A percentile compares a stretch with the other conserved stretches of the same genome.
These are phyloP conservation scores for Medicago ruthenica DNA, from an alignment of 306 rosid genomes.

Conservation along the genomic window DNA sequence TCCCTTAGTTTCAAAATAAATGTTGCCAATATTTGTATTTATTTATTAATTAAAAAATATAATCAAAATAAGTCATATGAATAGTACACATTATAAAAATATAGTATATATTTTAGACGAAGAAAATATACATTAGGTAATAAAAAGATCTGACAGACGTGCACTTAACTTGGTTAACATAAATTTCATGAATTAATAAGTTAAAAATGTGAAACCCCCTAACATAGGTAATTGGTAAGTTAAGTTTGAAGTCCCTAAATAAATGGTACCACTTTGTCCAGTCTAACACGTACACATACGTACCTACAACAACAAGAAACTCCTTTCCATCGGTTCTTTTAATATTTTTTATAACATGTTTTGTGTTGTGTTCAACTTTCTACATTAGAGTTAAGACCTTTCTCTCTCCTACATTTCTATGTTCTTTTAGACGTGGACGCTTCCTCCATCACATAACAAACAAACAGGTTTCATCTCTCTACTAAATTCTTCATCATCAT, in stretches of 20 bases:
- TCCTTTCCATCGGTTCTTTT: constrained; percentile 3
- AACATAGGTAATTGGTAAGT: neutral
- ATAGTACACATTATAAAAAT: no score
- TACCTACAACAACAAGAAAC: neutral
- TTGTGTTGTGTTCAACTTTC: neutral
- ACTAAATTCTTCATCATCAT: constrained; percentile 20
- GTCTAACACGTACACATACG: constrained; percentile 9
- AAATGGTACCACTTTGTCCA: constrained; percentile 31
- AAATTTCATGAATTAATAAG: no score
- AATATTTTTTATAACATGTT: neutral
- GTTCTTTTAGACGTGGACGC: constrained; percentile 40
- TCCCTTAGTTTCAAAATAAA: no score
- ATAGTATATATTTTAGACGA: no score
- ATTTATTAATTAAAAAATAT: no score
- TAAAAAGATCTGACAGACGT: no score
- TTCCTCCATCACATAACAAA: constrained; percentile 36
- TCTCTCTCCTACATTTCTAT: neutral
- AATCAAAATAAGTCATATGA: no score
- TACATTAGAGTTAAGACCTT: neutral
- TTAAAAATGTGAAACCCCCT: neutral
- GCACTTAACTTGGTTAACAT: no score
- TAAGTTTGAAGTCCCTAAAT: constrained; percentile 15
- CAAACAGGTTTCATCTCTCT: constrained; percentile 46
- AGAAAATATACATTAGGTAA: no score
- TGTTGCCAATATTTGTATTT: no score